Evolutionary conservation across 2,329 filamentous ascomycete genomes (phyloP).

Genomic region (Immersiporthe knoxdaviesiana): DNA sequence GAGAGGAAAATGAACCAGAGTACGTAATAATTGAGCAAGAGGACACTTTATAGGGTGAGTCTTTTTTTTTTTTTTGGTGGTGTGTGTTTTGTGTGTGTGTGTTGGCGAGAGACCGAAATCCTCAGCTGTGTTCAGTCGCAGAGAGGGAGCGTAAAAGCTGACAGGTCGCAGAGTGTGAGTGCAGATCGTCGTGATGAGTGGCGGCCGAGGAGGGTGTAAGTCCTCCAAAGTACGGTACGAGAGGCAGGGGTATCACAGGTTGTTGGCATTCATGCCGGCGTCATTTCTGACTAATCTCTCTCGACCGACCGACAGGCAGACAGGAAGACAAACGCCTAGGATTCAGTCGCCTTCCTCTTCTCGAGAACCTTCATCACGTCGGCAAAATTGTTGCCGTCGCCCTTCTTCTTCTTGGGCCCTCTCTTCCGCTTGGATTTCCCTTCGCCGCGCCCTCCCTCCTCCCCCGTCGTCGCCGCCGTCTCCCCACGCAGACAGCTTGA

Average conservation of each 20-base stretch:
- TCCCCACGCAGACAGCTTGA: constrained; percentile 70
- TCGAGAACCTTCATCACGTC: constrained; percentile 84
- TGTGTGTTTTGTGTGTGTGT: too few relatives aligned
- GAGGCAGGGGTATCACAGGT: not conserved
- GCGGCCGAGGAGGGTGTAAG: not conserved
- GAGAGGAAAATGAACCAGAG: not conserved
- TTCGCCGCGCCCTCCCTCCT: constrained; percentile 50
- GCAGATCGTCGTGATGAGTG: too few relatives aligned
- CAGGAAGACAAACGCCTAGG: constrained; percentile 14
- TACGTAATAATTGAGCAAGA: too few relatives aligned
- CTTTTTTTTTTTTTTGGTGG: too few relatives aligned
- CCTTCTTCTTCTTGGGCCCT: constrained; percentile 74
- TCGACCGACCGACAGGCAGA: not conserved
- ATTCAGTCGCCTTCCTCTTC: constrained; percentile 48
- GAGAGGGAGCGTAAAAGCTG: not conserved
- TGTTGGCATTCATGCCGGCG: not conserved
- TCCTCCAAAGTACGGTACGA: not conserved
- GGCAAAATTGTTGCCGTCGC: constrained; percentile 75
- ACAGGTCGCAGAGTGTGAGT: not conserved
- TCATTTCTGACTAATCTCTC: not conserved
- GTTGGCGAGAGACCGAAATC: not conserved
- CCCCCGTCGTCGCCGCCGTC: constrained; percentile 50
- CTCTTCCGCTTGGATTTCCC: constrained; percentile 67
- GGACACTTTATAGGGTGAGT: not conserved
- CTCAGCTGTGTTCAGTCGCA: not conserved